Evolutionary conservation across 176 grass and related monocot species (phyloP).

Genomic region (Bromus sterilis): DNA sequence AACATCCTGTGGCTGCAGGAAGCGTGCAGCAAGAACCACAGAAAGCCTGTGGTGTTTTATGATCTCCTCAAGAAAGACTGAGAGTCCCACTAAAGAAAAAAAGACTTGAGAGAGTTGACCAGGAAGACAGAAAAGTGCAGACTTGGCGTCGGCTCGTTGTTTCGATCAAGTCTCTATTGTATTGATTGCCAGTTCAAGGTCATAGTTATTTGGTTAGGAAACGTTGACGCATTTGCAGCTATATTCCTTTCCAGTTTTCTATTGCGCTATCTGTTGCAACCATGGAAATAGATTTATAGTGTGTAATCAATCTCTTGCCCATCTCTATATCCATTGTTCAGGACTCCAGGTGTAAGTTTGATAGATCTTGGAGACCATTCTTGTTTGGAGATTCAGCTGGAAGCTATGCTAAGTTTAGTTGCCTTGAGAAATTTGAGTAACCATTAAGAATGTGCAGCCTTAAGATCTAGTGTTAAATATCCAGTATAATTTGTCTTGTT

Average conservation of each 20-base stretch:
- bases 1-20: conserved; percentile 25
- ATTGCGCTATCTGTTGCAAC: neutral
- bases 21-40: conserved; percentile 52
- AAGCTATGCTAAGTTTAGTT: neutral
- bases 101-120: neutral
- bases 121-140: neutral
- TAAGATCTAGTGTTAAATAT: too few species aligned
- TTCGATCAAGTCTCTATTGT: neutral
- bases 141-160: neutral
- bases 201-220: neutral
- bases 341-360: neutral
- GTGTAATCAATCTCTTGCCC: neutral
- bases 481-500: too few species aligned
- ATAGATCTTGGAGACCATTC: neutral
- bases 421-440: neutral
- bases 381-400: neutral
- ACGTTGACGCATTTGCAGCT: neutral
- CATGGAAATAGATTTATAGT: neutral
- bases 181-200: neutral
- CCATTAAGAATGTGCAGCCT: neutral
- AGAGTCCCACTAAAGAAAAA: too few species aligned
- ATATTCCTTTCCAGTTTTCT: neutral
- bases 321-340: neutral
- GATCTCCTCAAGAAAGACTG: conserved; percentile 70
- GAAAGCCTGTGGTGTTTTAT: conserved; percentile 73